Percentiles rank a stretch among this genome's conserved stretches.
These are phyloP conservation scores for Thymus mandschuricus DNA, from an alignment of 257 asterid species.

Conservation along the genomic window DNA sequence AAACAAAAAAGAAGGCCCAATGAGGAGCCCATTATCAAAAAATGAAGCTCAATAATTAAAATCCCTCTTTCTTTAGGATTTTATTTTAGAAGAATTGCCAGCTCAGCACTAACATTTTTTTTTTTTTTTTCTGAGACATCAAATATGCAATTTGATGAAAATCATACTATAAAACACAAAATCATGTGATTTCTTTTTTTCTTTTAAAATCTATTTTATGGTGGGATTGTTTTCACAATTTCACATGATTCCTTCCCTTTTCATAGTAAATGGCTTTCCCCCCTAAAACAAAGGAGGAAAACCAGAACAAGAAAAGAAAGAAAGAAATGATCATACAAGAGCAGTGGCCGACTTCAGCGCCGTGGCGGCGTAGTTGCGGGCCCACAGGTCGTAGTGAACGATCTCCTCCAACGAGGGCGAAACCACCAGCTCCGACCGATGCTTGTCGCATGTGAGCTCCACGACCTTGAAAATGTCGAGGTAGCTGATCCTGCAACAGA, in stretches of 20 bases:
- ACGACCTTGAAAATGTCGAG: constrained; percentile 92
- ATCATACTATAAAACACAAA: neutral
- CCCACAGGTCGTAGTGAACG: constrained; percentile 93
- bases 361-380: constrained; percentile 75
- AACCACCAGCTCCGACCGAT: constrained; percentile 60
- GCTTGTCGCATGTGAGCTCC: constrained; percentile 88
- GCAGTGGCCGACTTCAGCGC: constrained; percentile 59
- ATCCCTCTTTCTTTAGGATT: neutral
- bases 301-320: neutral
- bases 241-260: constrained; percentile 21
- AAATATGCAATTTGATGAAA: constrained; percentile 4
- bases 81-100: neutral
- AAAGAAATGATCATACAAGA: constrained; percentile 47
- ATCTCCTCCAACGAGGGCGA: constrained; percentile 88
- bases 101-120: too few relatives aligned
- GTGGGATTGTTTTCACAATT: constrained; percentile 24
- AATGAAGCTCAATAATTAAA: too few relatives aligned
- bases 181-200: neutral
- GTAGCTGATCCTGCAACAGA: constrained; percentile 72
- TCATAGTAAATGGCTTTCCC: constrained; percentile 3
- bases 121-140: neutral
- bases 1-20: too few relatives aligned
- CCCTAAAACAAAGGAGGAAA: neutral
- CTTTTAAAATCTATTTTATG: neutral
- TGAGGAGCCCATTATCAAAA: too few relatives aligned